Evolutionary conservation across 2,329 filamentous ascomycete genomes (phyloP).

Genomic region (Thelonectria blattea): DNA sequence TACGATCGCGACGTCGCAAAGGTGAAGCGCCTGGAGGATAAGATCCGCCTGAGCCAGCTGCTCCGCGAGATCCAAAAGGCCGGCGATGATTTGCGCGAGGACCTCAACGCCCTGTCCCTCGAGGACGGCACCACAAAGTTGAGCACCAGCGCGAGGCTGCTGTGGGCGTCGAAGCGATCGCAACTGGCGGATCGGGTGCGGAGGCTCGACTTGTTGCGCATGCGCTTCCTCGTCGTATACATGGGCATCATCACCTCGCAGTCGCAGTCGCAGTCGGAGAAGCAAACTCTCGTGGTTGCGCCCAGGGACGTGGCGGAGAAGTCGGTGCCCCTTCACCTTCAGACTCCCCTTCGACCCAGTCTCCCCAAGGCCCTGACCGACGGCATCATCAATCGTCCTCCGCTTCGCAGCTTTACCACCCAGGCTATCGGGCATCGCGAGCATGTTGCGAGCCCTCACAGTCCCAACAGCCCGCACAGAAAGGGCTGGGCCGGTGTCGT

Average conservation of each 20-base stretch:
- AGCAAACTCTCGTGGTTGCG: slow-evolving; percentile 41
- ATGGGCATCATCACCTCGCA: slow-evolving; percentile 61
- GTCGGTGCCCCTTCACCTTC: slow-evolving; percentile 32
- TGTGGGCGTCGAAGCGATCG: slow-evolving; percentile 63
- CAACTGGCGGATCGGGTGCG: slow-evolving; percentile 63
- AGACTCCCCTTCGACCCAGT: slow-evolving; percentile 40
- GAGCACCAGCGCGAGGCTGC: slow-evolving; percentile 55
- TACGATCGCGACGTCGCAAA: slow-evolving; percentile 66
- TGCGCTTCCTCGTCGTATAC: slow-evolving; percentile 69
- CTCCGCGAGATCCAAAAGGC: slow-evolving; percentile 67
- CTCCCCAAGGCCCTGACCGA: slow-evolving; percentile 53
- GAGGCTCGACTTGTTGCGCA: slow-evolving; percentile 65
- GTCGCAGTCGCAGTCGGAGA: slow-evolving; percentile 36
- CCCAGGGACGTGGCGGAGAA: slow-evolving; percentile 45
- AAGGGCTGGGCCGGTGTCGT: slow-evolving; percentile 69
- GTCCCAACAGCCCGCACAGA: slow-evolving; percentile 48
- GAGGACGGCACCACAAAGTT: slow-evolving; percentile 52
- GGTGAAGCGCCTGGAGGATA: slow-evolving; percentile 65
- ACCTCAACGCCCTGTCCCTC: slow-evolving; percentile 59
- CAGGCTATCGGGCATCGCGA: slow-evolving; percentile 61
- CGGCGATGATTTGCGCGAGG: slow-evolving; percentile 66
- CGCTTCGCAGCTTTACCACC: slow-evolving; percentile 59
- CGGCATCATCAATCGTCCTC: slow-evolving; percentile 52
- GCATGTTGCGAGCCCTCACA: slow-evolving; percentile 49
- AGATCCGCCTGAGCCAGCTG: slow-evolving; percentile 62